Evolutionary conservation across 2,329 filamentous ascomycete species (phyloP).

Genomic region (Cladophialophora bantiana): DNA sequence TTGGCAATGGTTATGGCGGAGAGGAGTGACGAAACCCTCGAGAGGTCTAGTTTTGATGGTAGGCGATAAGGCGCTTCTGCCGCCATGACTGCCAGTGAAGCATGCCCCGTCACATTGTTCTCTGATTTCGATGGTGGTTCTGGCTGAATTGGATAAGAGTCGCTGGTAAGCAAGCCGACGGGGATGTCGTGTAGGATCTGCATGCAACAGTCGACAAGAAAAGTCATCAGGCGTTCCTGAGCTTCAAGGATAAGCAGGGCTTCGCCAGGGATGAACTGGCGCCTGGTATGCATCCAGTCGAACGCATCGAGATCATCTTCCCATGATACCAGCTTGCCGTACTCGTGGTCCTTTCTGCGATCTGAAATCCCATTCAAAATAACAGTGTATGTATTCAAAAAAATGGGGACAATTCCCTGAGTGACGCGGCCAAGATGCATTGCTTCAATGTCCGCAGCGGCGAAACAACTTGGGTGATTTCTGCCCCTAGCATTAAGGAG

Average conservation of each 20-base stretch:
- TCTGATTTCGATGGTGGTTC: conserved; percentile 46
- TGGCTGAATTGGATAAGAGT: conserved; percentile 47
- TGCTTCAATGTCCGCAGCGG: conserved; percentile 52
- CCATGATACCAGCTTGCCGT: conserved; percentile 46
- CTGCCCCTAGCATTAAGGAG: conserved; percentile 62
- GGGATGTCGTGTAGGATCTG: conserved; percentile 61
- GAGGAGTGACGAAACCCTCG: conserved; percentile 54
- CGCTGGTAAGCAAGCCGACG: conserved; percentile 41
- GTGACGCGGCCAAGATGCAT: conserved; percentile 44
- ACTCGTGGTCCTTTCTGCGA: conserved; percentile 45
- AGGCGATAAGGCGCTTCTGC: conserved; percentile 62
- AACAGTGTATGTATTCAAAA: conserved; percentile 47
- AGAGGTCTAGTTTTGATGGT: conserved; percentile 57
- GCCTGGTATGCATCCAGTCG: conserved; percentile 48
- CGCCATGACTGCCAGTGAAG: conserved; percentile 51
- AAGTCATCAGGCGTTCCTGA: conserved; percentile 57
- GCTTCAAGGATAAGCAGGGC: conserved; percentile 60
- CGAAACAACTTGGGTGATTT: conserved; percentile 57
- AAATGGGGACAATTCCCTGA: conserved; percentile 40
- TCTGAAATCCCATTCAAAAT: conserved; percentile 44
- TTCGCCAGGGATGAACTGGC: conserved; percentile 54
- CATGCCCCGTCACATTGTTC: conserved; percentile 47
- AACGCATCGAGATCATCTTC: conserved; percentile 39
- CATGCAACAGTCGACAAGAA: conserved; percentile 58
- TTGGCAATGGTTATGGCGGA: conserved; percentile 51